These are phyloP conservation scores for Emericellopsis cladophorae DNA, from an alignment of 2,329 filamentous ascomycete genomes.

Conservation along the genomic window DNA sequence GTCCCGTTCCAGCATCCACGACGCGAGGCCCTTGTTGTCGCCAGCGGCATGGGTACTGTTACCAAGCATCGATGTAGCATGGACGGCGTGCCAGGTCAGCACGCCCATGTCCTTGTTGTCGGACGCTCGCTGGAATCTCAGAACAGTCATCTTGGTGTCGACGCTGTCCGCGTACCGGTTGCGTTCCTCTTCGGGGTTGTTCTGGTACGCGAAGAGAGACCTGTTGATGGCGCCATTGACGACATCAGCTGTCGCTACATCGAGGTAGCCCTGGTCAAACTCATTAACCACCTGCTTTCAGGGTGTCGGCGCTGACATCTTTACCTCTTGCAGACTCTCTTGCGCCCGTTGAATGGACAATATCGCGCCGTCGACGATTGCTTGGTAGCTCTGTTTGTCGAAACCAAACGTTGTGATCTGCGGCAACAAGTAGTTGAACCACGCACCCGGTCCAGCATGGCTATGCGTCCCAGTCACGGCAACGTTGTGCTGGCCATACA, in stretches of 20 bases:
- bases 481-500: slow-evolving; percentile 70
- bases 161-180: slow-evolving; percentile 45
- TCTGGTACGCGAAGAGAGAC: slow-evolving; percentile 76
- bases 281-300: too few species aligned
- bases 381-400: slow-evolving; percentile 72
- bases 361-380: slow-evolving; percentile 77
- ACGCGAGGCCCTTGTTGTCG: slow-evolving; percentile 95
- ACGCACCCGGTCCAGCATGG: slow-evolving; percentile 82
- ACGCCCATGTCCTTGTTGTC: slow-evolving; percentile 70
- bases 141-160: slow-evolving; percentile 55
- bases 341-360: slow-evolving; percentile 76
- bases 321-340: slow-evolving; percentile 28
- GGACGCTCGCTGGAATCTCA: slow-evolving; percentile 63
- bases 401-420: slow-evolving; percentile 86
- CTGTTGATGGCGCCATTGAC: slow-evolving; percentile 76
- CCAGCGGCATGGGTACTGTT: slow-evolving; percentile 87
- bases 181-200: slow-evolving; percentile 70
- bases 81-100: slow-evolving; percentile 83
- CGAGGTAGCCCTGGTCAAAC: slow-evolving; percentile 45
- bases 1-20: slow-evolving; percentile 69
- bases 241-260: slow-evolving; percentile 56
- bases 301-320: slow-evolving; percentile 1
- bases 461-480: slow-evolving; percentile 89
- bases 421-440: slow-evolving; percentile 87
- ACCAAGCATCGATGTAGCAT: slow-evolving; percentile 80